These are phyloP conservation scores for Neodidymelliopsis sp. DNA, from an alignment of 2,329 filamentous ascomycete species.

Conservation along the genomic window DNA sequence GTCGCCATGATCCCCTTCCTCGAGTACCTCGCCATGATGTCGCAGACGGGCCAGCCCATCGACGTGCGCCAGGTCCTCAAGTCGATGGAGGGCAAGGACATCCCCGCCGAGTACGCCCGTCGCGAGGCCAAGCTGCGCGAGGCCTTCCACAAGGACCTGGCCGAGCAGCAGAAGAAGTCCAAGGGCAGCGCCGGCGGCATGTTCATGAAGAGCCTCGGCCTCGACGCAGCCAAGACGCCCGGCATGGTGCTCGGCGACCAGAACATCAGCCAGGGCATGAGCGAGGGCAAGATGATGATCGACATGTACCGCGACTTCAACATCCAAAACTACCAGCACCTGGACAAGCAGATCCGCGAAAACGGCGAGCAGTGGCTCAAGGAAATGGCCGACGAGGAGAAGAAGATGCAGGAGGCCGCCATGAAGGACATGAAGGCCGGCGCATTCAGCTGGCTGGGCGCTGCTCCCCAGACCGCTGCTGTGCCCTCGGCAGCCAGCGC, in stretches of 20 bases:
- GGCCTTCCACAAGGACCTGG: constrained; percentile 81
- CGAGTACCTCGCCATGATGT: constrained; percentile 94
- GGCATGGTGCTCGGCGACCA: constrained; percentile 61
- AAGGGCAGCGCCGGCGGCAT: constrained; percentile 70
- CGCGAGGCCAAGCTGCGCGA: constrained; percentile 86
- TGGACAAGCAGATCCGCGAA: constrained; percentile 90
- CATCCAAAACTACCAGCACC: constrained; percentile 84
- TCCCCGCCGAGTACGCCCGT: constrained; percentile 87
- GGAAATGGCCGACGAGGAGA: constrained; percentile 87
- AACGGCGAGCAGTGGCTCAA: constrained; percentile 96
- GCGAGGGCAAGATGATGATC: constrained; percentile 95
- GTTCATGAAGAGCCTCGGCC: constrained; percentile 75
- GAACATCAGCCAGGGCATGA: constrained; percentile 76
- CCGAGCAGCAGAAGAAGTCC: constrained; percentile 69
- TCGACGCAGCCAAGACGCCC: constrained; percentile 68
- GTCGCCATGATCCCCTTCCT: constrained; percentile 94
- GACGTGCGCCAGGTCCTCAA: constrained; percentile 88
- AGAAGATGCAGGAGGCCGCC: constrained; percentile 87
- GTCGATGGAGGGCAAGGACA: constrained; percentile 87
- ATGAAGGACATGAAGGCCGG: constrained; percentile 85
- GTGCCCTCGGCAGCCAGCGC: constrained; percentile 27
- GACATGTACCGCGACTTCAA: constrained; percentile 93
- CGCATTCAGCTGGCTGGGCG: constrained; percentile 42
- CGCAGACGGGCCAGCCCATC: constrained; percentile 65
- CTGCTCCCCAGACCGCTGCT: constrained; percentile 20